Percentiles rank a stretch among this genome's conserved stretches.
These are phyloP conservation scores for Cyclaneusma minus DNA, from an alignment of 2,329 filamentous ascomycete genomes.

Conservation along the genomic window DNA sequence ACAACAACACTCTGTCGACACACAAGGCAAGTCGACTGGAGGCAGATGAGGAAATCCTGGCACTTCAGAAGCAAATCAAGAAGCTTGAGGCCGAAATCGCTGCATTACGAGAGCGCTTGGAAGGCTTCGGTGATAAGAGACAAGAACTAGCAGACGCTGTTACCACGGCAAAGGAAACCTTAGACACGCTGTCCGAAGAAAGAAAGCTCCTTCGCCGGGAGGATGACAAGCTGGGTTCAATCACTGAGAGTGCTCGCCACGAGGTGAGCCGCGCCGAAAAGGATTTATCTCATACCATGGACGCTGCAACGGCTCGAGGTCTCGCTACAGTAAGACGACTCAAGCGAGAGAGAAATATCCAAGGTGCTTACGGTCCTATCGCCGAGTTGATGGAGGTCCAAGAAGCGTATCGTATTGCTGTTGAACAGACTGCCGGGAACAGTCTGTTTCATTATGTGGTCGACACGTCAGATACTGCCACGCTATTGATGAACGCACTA, in stretches of 20 bases:
- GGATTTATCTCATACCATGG: conserved; percentile 71
- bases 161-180: conserved; percentile 59
- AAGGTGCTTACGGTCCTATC: conserved; percentile 81
- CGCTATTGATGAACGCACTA: conserved; percentile 62
- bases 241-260: conserved; percentile 58
- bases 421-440: conserved; percentile 83
- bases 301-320: conserved; percentile 72
- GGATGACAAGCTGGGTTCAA: conserved; percentile 70
- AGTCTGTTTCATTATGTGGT: conserved; percentile 95
- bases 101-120: conserved; percentile 54
- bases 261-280: conserved; percentile 68
- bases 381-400: conserved; percentile 83
- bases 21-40: conserved; percentile 77
- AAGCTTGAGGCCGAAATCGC: conserved; percentile 59
- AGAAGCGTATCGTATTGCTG: conserved; percentile 72
- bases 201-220: conserved; percentile 78
- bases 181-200: conserved; percentile 71
- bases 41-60: conserved; percentile 65
- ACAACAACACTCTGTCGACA: conserved; percentile 58
- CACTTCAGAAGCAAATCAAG: conserved; percentile 55
- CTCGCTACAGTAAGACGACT: conserved; percentile 75
- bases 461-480: conserved; percentile 78
- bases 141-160: conserved; percentile 59
- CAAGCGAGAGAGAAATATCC: conserved; percentile 62
- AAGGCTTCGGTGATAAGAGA: conserved; percentile 64